Conservation (phyloP, 1,139 yeast species). For the Pichia kudriavzevii region DNA sequence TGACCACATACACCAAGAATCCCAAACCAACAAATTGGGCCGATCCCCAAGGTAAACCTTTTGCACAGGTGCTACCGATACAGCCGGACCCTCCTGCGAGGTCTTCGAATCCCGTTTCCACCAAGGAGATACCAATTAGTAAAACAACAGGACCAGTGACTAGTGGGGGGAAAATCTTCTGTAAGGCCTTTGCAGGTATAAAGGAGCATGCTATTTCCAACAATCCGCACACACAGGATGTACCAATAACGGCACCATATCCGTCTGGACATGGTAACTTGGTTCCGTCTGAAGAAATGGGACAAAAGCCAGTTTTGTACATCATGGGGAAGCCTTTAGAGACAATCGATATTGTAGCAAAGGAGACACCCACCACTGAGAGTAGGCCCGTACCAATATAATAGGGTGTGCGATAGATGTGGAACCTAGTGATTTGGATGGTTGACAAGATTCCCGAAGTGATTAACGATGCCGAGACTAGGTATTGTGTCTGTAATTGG, state of each 20-base stretch:
- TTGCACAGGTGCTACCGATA: slow-evolving; percentile 31
- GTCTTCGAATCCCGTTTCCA: slow-evolving; percentile 66
- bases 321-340: slow-evolving; percentile 68
- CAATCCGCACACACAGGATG: slow-evolving; percentile 70
- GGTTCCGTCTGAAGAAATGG: slow-evolving; percentile 50
- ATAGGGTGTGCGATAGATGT: slow-evolving; percentile 62
- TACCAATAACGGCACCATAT: slow-evolving; percentile 77
- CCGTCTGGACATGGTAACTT: slow-evolving; percentile 81
- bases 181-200: slow-evolving; percentile 62
- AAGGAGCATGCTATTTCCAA: slow-evolving; percentile 67
- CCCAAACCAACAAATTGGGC: slow-evolving; percentile 84
- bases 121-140: slow-evolving; percentile 65
- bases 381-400: slow-evolving; percentile 80
- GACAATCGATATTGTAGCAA: slow-evolving; percentile 79
- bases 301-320: slow-evolving; percentile 69
- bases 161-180: slow-evolving; percentile 73
- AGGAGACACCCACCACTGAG: slow-evolving; percentile 84
- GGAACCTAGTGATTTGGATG: slow-evolving; percentile 76
- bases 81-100: slow-evolving; percentile 90
- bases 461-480: slow-evolving; percentile 72
- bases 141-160: slow-evolving; percentile 91
- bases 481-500: slow-evolving; percentile 47
- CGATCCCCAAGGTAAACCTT: slow-evolving; percentile 71
- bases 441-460: slow-evolving; percentile 66
- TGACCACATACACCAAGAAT: slow-evolving; percentile 67